Base-by-base conservation (phyloP, 352 stramenopile species). In the Paralagenidium karlingii region DNA sequence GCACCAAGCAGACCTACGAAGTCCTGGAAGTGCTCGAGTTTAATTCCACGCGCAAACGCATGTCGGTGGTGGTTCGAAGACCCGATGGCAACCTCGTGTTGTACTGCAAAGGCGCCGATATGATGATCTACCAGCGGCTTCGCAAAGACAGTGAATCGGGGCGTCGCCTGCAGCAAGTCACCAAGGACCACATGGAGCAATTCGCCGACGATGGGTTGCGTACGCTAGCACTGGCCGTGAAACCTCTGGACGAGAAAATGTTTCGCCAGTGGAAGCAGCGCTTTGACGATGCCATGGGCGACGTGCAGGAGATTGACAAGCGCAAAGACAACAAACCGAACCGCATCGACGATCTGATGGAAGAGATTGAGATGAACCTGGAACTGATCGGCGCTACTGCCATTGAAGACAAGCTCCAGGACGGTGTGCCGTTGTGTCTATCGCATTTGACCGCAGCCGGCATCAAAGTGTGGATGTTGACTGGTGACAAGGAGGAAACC, bases 321-420 rank as follows among this genome's bases (percentile, higher is more conserved):
- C 71, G 68, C 32, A 86, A 88, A 62, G 63, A 81, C n/a, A 66
- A 68, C 29, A 68, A 84, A 40, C 55, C 68, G n/a, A 82, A 87
- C 45, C 55, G 58, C 8, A 83, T 85, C 21, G 68, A 85, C 40
- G 63, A 75, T 16, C 40, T 88, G 3, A 84, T 84, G 67, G 70
- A 86, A 43, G 62, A 89, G 43, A 82, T 94, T 7, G 81, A 95
- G 46, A 54, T 57, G 26, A 59, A 80, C 21, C 43, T 95, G 10
- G 66, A 83, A 38, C 51, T 96, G 10, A 68, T 96, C 31, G 86
- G 86, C 9, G 78, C 76, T 1, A 96, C 86, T 3, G 86, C 81
- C 10, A 97, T 96, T 36, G 86, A 96, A 51, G 86, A 96, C 60
- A 91, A 90, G 31, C 60, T 96, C 0, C 86, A 96, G 46, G 79